phyloP scores from a whole-genome alignment of 2,329 filamentous ascomycete genomes.

The Aspergillus chevalieri region DNA sequence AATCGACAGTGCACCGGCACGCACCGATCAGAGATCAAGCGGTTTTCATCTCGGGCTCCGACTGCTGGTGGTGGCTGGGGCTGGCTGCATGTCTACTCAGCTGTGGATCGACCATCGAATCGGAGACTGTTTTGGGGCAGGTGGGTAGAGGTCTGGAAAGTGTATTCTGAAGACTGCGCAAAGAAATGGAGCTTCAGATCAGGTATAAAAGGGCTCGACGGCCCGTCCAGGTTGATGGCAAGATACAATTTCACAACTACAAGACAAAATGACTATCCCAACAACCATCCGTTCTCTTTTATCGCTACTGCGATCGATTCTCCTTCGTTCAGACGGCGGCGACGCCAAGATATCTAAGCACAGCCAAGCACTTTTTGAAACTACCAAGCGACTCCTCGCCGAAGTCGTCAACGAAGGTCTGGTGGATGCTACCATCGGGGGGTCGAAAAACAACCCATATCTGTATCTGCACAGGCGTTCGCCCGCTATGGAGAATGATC shows the following conservation, averaged over 20 bases:
- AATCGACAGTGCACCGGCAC: too few relatives aligned
- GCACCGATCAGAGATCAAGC: too few relatives aligned
- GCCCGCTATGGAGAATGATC: not conserved
- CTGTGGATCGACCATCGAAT: too few relatives aligned
- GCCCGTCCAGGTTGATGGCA: not conserved
- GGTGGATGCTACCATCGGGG: slow-evolving; percentile 2
- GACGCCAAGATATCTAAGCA: not conserved
- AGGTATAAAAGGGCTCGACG: not conserved
- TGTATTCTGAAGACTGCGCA: too few relatives aligned
- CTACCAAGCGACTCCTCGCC: slow-evolving; percentile 9
- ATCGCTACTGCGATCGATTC: not conserved
- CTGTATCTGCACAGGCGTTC: not conserved
- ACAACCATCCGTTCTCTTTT: not conserved
- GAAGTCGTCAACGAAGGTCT: slow-evolving; percentile 11
- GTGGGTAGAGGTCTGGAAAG: too few relatives aligned
- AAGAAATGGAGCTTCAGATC: not conserved
- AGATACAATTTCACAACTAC: not conserved
- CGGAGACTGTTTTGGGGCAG: too few relatives aligned
- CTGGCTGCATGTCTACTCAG: too few relatives aligned
- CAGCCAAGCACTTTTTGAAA: slow-evolving; percentile 7
- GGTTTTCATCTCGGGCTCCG: too few relatives aligned
- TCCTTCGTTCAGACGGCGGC: not conserved
- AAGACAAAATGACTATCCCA: not conserved
- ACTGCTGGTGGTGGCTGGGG: too few relatives aligned
- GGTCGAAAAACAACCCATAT: not conserved